Conservation (phyloP, 176 grass and related monocot genomes). For the Aegilops tauschii region DNA sequence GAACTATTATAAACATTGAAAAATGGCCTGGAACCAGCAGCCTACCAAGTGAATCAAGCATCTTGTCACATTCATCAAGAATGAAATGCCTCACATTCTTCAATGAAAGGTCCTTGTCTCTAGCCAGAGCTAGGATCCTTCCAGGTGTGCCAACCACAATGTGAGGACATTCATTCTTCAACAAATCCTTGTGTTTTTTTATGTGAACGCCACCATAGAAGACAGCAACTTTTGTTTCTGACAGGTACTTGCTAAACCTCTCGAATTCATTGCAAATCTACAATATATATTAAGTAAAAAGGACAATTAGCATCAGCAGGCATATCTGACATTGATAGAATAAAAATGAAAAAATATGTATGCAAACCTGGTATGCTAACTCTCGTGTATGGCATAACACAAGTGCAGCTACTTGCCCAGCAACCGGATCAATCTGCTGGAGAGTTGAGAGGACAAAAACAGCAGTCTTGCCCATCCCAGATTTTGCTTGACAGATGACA, state of each 20-base stretch:
- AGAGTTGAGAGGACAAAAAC: constrained; percentile 96
- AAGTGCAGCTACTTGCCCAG: constrained; percentile 89
- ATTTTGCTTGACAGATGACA: constrained; percentile 99
- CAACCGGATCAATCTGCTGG: constrained; percentile 88
- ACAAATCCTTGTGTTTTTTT: constrained; percentile 83
- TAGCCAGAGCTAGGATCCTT: constrained; percentile 68
- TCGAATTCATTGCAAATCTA: constrained; percentile 98
- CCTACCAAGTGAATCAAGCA: constrained; percentile 97
- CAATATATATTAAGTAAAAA: constrained; percentile 2
- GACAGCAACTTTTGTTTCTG: constrained; percentile 91
- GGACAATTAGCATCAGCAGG: background rate
- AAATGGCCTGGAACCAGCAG: background rate
- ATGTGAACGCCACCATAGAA: constrained; percentile 99
- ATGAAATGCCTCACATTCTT: constrained; percentile 99
- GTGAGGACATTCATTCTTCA: constrained; percentile 99
- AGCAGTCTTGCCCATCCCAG: constrained; percentile 98
- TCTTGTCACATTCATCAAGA: constrained; percentile 98
- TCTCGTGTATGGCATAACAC: constrained; percentile 93
- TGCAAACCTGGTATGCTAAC: constrained; percentile 71
- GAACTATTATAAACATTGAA: background rate
- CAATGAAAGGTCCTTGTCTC: constrained; percentile 91
- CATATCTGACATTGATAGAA: background rate
- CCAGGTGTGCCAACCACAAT: constrained; percentile 90
- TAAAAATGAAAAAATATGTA: background rate
- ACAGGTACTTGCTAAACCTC: constrained; percentile 94